A percentile compares a stretch with the other conserved stretches of the same genome.
These are phyloP conservation scores for Sporothrix pseudoabietina DNA, from an alignment of 2,329 filamentous ascomycete genomes.

Conservation along the genomic window DNA sequence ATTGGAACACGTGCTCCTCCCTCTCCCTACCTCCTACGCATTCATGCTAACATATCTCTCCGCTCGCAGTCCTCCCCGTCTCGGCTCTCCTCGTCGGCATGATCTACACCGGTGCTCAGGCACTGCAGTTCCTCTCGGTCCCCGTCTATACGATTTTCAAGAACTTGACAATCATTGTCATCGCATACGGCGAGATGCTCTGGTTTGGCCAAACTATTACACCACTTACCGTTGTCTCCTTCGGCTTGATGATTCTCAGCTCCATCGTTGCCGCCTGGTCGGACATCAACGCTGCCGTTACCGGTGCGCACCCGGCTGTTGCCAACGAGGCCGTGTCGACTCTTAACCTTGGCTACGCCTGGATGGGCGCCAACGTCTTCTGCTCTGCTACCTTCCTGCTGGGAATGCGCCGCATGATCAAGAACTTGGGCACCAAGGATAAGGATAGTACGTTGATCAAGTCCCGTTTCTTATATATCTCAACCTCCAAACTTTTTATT, in stretches of 20 bases:
- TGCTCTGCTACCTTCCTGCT: slow-evolving; percentile 89
- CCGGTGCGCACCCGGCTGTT: slow-evolving; percentile 59
- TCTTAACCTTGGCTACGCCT: slow-evolving; percentile 90
- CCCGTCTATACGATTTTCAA: slow-evolving; percentile 99
- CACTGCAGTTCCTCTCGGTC: slow-evolving; percentile 92
- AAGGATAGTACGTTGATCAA: slow-evolving; percentile 80
- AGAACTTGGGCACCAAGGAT: slow-evolving; percentile 99
- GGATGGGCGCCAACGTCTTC: slow-evolving; percentile 97
- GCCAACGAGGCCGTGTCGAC: slow-evolving; percentile 79
- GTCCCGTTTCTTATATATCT: too few species aligned
- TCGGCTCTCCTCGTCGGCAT: slow-evolving; percentile 95
- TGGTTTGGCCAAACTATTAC: slow-evolving; percentile 97
- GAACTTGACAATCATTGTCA: slow-evolving; percentile 98
- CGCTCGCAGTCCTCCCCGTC: slow-evolving; percentile 81
- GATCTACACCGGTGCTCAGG: slow-evolving; percentile 98
- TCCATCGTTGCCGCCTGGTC: slow-evolving; percentile 96
- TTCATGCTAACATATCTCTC: background rate
- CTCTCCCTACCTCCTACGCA: background rate
- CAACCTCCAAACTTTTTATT: background rate
- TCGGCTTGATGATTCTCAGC: slow-evolving; percentile 94
- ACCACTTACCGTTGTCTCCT: slow-evolving; percentile 84
- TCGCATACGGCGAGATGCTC: slow-evolving; percentile 95
- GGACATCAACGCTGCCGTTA: slow-evolving; percentile 84
- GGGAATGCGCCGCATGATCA: slow-evolving; percentile 96
- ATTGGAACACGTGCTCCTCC: background rate